Evolutionary conservation across 352 stramenopile genomes (phyloP).

Genomic region (Thraustotheca clavata): DNA sequence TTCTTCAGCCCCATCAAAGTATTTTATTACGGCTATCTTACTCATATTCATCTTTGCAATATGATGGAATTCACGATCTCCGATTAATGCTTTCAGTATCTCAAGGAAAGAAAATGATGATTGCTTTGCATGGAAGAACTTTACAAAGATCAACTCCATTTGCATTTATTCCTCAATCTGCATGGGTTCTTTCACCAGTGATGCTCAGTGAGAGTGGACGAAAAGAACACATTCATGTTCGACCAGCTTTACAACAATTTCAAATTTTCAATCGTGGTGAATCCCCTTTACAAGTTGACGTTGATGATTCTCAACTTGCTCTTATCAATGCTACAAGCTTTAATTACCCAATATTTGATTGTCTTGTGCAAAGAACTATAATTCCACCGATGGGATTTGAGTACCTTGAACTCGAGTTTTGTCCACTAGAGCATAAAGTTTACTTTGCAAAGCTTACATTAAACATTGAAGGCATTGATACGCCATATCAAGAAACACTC

Average conservation of each 20-base stretch:
- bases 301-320: slow-evolving; percentile 43
- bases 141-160: slow-evolving; percentile 52
- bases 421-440: slow-evolving; percentile 47
- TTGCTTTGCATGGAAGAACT: slow-evolving; percentile 79
- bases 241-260: slow-evolving; percentile 58
- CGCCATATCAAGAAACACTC: slow-evolving; percentile 49
- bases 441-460: slow-evolving; percentile 47
- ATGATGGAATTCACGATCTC: slow-evolving; percentile 77
- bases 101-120: slow-evolving; percentile 84
- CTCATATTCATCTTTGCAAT: slow-evolving; percentile 54
- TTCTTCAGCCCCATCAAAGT: slow-evolving; percentile 46
- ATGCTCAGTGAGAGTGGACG: slow-evolving; percentile 56
- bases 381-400: slow-evolving; percentile 48
- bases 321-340: slow-evolving; percentile 47
- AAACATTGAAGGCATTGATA: slow-evolving; percentile 54
- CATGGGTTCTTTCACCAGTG: slow-evolving; percentile 57
- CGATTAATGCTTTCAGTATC: slow-evolving; percentile 80
- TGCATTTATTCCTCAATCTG: slow-evolving; percentile 47
- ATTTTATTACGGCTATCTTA: slow-evolving; percentile 61
- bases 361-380: slow-evolving; percentile 42
- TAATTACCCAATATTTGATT: slow-evolving; percentile 47
- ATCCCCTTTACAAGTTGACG: slow-evolving; percentile 52
- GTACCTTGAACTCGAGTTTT: slow-evolving; percentile 70
- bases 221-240: slow-evolving; percentile 4
- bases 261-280: slow-evolving; percentile 71